A percentile compares a stretch with the other conserved stretches of the same genome.
Conservation (phyloP, 768 basidiomycete genomes). For the Mycena olivaceomarginata region DNA sequence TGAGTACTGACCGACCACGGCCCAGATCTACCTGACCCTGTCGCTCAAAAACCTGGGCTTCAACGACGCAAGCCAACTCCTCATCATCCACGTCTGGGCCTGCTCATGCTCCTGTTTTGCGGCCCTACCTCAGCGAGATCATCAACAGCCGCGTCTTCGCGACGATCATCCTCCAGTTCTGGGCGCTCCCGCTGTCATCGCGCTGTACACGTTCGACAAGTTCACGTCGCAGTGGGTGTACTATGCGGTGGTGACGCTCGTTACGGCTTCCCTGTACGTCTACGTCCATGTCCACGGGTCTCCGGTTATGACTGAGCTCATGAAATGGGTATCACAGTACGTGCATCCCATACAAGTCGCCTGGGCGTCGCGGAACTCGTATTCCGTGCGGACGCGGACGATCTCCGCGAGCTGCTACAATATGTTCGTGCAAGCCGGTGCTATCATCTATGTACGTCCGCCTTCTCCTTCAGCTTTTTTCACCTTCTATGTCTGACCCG, state of each 20-base stretch:
- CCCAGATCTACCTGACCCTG: slow-evolving; percentile 77
- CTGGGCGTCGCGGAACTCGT: slow-evolving; percentile 77
- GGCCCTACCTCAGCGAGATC: slow-evolving; percentile 72
- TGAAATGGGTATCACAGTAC: slow-evolving; percentile 43
- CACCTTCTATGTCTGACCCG: slow-evolving; percentile 2
- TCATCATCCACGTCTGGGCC: slow-evolving; percentile 76
- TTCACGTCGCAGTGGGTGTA: slow-evolving; percentile 74
- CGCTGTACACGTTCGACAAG: slow-evolving; percentile 69
- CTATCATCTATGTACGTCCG: slow-evolving; percentile 65
- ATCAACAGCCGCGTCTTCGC: slow-evolving; percentile 75
- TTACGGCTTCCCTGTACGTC: slow-evolving; percentile 69
- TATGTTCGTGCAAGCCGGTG: slow-evolving; percentile 78
- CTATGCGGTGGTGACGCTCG: slow-evolving; percentile 70
- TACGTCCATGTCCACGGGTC: slow-evolving; percentile 21
- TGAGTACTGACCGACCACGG: too few relatives aligned
- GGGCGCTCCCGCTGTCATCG: slow-evolving; percentile 79
- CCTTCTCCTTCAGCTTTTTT: background rate
- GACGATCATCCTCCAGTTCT: slow-evolving; percentile 73
- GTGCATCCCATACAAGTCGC: slow-evolving; percentile 71
- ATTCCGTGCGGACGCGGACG: slow-evolving; percentile 72
- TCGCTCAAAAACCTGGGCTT: slow-evolving; percentile 79
- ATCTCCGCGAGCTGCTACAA: slow-evolving; percentile 75
- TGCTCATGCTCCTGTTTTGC: slow-evolving; percentile 67
- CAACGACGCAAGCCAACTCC: slow-evolving; percentile 78
- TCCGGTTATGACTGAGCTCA: too few relatives aligned